Evolutionary conservation across 2,329 filamentous ascomycete genomes (phyloP).

Genomic region (Coniochaeta sp.): DNA sequence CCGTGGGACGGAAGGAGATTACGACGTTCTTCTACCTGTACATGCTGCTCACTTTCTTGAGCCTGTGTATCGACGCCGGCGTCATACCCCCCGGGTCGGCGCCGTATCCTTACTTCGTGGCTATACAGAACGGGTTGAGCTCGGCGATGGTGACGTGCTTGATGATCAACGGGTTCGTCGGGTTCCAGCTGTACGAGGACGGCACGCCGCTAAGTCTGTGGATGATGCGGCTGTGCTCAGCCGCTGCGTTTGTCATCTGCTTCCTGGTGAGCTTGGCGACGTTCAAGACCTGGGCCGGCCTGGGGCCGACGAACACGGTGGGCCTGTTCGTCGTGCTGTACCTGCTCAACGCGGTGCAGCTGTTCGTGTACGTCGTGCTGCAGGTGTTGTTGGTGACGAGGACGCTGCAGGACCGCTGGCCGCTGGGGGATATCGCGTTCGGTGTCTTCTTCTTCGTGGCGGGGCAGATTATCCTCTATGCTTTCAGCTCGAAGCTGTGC

Average conservation of each 20-base stretch:
- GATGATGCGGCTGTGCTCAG: constrained; percentile 74
- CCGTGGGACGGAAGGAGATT: constrained; percentile 68
- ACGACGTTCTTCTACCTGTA: constrained; percentile 97
- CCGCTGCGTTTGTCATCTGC: constrained; percentile 76
- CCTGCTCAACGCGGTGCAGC: constrained; percentile 78
- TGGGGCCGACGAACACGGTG: constrained; percentile 77
- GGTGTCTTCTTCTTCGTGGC: constrained; percentile 86
- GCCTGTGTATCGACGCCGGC: constrained; percentile 85
- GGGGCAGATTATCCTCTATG: constrained; percentile 89
- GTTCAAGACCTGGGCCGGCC: constrained; percentile 84
- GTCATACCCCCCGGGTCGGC: constrained; percentile 77
- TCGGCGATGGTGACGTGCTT: constrained; percentile 85
- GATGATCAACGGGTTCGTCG: constrained; percentile 95
- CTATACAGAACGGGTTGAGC: constrained; percentile 74
- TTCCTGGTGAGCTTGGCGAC: constrained; percentile 86
- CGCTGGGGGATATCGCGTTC: constrained; percentile 83
- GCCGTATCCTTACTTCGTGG: constrained; percentile 86
- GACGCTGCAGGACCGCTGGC: constrained; percentile 93
- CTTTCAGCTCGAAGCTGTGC: constrained; percentile 81
- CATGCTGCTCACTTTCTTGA: constrained; percentile 81
- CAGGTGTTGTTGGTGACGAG: constrained; percentile 83
- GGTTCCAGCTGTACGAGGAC: constrained; percentile 97
- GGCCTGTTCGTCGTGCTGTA: constrained; percentile 90
- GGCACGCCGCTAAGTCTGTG: constrained; percentile 90
- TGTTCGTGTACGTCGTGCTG: constrained; percentile 79